Conservation (phyloP, 1,284 basidiomycete species). For the Cutaneotrichosporon sp. region DNA sequence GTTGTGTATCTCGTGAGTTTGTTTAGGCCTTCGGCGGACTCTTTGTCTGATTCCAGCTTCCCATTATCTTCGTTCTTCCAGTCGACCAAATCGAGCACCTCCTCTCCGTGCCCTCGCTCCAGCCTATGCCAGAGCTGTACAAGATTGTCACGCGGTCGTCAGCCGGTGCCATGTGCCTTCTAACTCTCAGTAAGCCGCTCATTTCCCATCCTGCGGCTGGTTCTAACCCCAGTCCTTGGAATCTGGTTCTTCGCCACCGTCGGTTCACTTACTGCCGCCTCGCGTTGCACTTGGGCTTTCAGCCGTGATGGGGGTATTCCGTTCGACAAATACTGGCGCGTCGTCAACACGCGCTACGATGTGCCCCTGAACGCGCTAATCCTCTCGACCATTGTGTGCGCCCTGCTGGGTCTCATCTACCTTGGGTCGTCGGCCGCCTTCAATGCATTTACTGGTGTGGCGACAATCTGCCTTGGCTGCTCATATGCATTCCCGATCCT, state of each 20-base stretch:
- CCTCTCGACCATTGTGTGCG: conserved; percentile 45
- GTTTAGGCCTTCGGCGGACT: no score
- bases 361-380: conserved; percentile 48
- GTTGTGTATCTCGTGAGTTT: conserved; percentile 40
- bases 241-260: conserved; percentile 51
- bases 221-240: conserved; percentile 41
- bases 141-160: conserved; percentile 48
- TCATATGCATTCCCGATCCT: conserved; percentile 48
- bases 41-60: conserved; percentile 38
- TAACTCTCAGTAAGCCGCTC: conserved; percentile 49
- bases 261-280: conserved; percentile 46
- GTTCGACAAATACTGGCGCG: conserved; percentile 37
- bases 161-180: conserved; percentile 50
- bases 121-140: conserved; percentile 51
- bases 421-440: conserved; percentile 44
- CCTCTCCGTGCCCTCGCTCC: conserved; percentile 45
- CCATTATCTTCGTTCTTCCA: conserved; percentile 50
- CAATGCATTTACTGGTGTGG: conserved; percentile 44
- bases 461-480: conserved; percentile 41
- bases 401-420: conserved; percentile 49
- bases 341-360: conserved; percentile 42
- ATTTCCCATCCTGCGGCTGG: no score
- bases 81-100: conserved; percentile 41
- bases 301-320: conserved; percentile 51
- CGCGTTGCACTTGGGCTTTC: conserved; percentile 32